These are phyloP conservation scores for Fragaria vesca DNA, from an alignment of 306 rosid species.

Conservation along the genomic window DNA sequence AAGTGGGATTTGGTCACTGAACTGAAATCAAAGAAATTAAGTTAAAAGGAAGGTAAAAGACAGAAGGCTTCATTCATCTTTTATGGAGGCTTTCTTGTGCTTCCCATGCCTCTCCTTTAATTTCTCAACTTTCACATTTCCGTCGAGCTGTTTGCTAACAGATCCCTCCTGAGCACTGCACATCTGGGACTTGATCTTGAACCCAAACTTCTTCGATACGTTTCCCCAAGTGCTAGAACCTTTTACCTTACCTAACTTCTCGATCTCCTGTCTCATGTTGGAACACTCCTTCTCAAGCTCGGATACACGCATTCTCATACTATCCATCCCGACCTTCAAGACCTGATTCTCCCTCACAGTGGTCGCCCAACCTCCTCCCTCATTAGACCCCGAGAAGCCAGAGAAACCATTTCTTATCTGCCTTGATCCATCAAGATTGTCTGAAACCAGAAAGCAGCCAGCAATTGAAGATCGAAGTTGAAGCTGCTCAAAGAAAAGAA, in stretches of 20 bases:
- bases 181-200: conserved; percentile 92
- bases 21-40: conserved; percentile 4
- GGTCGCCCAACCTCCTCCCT: conserved; percentile 93
- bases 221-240: conserved; percentile 75
- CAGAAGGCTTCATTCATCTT: conserved; percentile 45
- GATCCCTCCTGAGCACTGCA: conserved; percentile 98
- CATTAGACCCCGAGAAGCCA: conserved; percentile 58
- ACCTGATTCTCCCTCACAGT: conserved; percentile 97
- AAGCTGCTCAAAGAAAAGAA: conserved; percentile 97
- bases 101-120: conserved; percentile 76
- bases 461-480: conserved; percentile 96
- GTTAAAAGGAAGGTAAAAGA: conserved; percentile 25
- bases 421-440: conserved; percentile 87
- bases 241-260: conserved; percentile 67
- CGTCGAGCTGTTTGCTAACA: conserved; percentile 66
- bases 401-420: conserved; percentile 78
- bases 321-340: conserved; percentile 95
- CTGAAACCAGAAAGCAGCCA: conserved; percentile 87
- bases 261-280: conserved; percentile 91
- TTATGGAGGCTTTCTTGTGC: conserved; percentile 51
- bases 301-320: conserved; percentile 92
- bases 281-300: conserved; percentile 99
- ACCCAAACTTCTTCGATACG: conserved; percentile 82
- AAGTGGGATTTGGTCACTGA: conserved; percentile 1
- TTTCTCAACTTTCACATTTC: conserved; percentile 56